Conservation (phyloP, 164 flowering plant species). For the Malania oleifera region DNA sequence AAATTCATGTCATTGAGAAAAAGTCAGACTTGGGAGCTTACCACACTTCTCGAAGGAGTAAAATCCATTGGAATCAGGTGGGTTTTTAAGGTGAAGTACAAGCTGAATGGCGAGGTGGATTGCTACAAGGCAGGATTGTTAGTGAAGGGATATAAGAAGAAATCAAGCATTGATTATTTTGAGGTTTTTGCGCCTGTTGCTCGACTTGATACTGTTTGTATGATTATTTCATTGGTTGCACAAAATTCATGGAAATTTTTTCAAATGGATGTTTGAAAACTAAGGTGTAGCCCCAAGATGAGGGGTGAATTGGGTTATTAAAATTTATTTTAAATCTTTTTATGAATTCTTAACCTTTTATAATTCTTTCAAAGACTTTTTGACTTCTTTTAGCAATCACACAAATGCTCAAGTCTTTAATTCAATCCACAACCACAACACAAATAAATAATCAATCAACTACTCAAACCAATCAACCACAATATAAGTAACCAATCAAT, state of each 20-base stretch:
- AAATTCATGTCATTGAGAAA: conserved; percentile 6
- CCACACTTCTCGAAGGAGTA: background rate
- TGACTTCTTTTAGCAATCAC: too few species aligned
- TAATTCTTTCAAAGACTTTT: too few species aligned
- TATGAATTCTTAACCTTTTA: too few species aligned
- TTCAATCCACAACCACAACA: too few species aligned
- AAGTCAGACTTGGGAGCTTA: conserved; percentile 19
- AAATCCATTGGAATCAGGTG: conserved; percentile 15
- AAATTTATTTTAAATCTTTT: too few species aligned
- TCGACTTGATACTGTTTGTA: conserved; percentile 9
- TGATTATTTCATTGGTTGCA: conserved; percentile 9
- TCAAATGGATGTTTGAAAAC: conserved; percentile 21
- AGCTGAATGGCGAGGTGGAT: conserved; percentile 13
- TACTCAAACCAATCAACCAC: too few species aligned
- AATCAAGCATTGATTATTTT: background rate
- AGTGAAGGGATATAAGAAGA: conserved; percentile 12
- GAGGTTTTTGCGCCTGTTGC: conserved; percentile 17
- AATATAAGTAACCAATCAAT: too few species aligned
- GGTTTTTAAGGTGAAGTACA: background rate
- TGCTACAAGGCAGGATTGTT: conserved; percentile 12
- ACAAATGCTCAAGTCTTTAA: too few species aligned
- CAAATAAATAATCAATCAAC: too few species aligned
- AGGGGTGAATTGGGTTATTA: too few species aligned
- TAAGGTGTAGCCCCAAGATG: too few species aligned
- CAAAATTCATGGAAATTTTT: conserved; percentile 1